Percentiles rank a stretch among this genome's conserved stretches.
These are phyloP conservation scores for Misopates orontium DNA, from an alignment of 257 asterid genomes.

Conservation along the genomic window DNA sequence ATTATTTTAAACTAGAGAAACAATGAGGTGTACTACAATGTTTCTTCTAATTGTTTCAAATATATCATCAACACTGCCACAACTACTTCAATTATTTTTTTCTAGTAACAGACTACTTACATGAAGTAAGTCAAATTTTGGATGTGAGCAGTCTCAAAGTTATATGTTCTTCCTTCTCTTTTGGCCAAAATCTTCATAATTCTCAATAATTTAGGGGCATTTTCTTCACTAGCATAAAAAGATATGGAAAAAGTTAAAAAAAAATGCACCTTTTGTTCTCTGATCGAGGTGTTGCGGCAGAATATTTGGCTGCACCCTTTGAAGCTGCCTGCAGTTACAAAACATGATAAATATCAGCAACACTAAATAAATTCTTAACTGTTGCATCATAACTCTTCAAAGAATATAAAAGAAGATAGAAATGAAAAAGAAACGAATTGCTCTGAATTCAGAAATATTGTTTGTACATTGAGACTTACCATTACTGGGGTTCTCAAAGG, in stretches of 20 bases:
- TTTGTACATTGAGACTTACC: constrained; percentile 36
- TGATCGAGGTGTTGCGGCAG: constrained; percentile 50
- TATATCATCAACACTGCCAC: too few relatives aligned
- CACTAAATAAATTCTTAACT: background rate
- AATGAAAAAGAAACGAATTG: background rate
- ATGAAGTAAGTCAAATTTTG: too few relatives aligned
- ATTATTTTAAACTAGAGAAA: too few relatives aligned
- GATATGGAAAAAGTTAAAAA: background rate
- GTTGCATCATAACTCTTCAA: background rate
- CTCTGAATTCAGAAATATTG: background rate
- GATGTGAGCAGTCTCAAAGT: too few relatives aligned
- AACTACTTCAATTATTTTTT: too few relatives aligned
- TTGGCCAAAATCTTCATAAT: background rate
- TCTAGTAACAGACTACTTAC: too few relatives aligned
- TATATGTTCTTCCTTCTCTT: too few relatives aligned
- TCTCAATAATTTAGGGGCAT: constrained; percentile 2
- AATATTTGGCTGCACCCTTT: constrained; percentile 37
- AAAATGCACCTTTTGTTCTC: constrained; percentile 50
- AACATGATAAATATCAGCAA: constrained; percentile 2
- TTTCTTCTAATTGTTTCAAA: too few relatives aligned
- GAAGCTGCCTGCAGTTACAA: constrained; percentile 43
- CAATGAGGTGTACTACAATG: too few relatives aligned
- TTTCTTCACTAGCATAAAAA: constrained; percentile 12
- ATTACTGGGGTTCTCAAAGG: constrained; percentile 59
- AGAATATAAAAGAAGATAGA: background rate